phyloP scores from a whole-genome alignment of 768 basidiomycete species.

The Cyclocybe aegerita region DNA sequence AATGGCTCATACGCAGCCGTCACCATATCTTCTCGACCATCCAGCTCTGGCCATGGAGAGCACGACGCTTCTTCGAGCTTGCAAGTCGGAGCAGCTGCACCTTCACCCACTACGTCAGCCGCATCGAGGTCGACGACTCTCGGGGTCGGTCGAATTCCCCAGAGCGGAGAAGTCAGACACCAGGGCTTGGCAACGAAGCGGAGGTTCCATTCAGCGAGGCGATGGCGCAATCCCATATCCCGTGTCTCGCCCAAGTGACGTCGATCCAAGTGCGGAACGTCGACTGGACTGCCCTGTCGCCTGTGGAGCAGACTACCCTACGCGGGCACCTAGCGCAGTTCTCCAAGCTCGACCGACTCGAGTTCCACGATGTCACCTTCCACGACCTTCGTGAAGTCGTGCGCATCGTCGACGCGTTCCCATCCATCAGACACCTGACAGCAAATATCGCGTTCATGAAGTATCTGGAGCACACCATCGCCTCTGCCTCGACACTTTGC shows the following conservation, averaged over 20 bases:
- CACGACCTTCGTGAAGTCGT: slow-evolving; percentile 29
- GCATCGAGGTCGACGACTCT: slow-evolving; percentile 26
- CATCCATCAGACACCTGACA: slow-evolving; percentile 19
- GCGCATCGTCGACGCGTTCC: slow-evolving; percentile 21
- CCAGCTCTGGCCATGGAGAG: slow-evolving; percentile 28
- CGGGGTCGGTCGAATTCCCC: not conserved
- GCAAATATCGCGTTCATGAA: slow-evolving; percentile 27
- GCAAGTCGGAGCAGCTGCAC: slow-evolving; percentile 19
- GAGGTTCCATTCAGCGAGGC: slow-evolving; percentile 13
- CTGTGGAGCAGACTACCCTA: slow-evolving; percentile 14
- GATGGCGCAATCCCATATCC: slow-evolving; percentile 15
- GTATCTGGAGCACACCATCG: slow-evolving; percentile 23
- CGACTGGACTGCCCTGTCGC: slow-evolving; percentile 26
- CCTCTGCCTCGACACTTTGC: slow-evolving; percentile 9
- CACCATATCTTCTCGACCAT: slow-evolving; percentile 29
- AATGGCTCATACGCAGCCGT: slow-evolving; percentile 30
- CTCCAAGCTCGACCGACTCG: slow-evolving; percentile 18
- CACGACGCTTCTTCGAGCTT: slow-evolving; percentile 22
- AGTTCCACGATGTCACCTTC: slow-evolving; percentile 26
- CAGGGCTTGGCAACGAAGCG: not conserved
- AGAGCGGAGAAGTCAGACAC: not conserved
- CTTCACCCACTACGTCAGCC: slow-evolving; percentile 22
- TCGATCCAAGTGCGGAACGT: slow-evolving; percentile 24
- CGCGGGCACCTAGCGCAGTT: slow-evolving; percentile 19
- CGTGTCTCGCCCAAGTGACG: slow-evolving; percentile 16